Evolutionary conservation across 768 basidiomycete species (phyloP).

Genomic region (Leccinum arenicola): DNA sequence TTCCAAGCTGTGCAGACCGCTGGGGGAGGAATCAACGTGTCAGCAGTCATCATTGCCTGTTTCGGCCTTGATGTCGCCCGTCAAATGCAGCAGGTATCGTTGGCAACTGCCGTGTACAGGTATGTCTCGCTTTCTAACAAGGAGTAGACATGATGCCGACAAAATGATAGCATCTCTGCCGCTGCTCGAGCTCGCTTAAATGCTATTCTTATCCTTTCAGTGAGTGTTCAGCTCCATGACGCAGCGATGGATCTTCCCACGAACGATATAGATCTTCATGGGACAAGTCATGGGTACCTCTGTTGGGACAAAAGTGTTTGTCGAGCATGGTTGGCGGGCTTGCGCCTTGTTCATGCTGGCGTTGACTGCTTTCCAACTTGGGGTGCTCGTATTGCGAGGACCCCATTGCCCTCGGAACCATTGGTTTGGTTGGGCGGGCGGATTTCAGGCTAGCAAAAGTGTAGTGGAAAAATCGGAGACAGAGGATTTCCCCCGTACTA

Average conservation of each 20-base stretch:
- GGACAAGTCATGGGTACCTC: conserved; percentile 85
- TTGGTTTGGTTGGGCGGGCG: conserved; percentile 68
- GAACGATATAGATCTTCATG: conserved; percentile 47
- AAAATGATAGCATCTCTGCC: conserved; percentile 29
- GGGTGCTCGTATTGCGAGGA: conserved; percentile 61
- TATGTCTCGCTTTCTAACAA: conserved; percentile 23
- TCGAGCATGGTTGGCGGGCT: conserved; percentile 66
- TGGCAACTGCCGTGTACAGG: conserved; percentile 60
- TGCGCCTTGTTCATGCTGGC: conserved; percentile 60
- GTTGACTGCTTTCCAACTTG: conserved; percentile 52
- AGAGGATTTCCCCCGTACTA: background rate
- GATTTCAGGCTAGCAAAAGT: conserved; percentile 42
- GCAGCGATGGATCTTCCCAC: background rate
- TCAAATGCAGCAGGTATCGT: conserved; percentile 71
- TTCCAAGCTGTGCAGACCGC: conserved; percentile 65
- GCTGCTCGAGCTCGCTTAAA: conserved; percentile 70
- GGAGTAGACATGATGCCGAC: conserved; percentile 8
- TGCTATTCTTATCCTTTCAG: conserved; percentile 70
- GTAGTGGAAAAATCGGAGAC: conserved; percentile 26
- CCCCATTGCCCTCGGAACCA: conserved; percentile 50
- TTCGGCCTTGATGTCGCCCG: conserved; percentile 72
- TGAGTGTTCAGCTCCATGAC: conserved; percentile 26
- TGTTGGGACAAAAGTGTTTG: conserved; percentile 69
- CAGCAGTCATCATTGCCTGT: conserved; percentile 65
- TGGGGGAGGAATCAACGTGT: conserved; percentile 67